Conservation (phyloP, 2,329 filamentous ascomycete genomes). For the Sarocladiaceae sp. region DNA sequence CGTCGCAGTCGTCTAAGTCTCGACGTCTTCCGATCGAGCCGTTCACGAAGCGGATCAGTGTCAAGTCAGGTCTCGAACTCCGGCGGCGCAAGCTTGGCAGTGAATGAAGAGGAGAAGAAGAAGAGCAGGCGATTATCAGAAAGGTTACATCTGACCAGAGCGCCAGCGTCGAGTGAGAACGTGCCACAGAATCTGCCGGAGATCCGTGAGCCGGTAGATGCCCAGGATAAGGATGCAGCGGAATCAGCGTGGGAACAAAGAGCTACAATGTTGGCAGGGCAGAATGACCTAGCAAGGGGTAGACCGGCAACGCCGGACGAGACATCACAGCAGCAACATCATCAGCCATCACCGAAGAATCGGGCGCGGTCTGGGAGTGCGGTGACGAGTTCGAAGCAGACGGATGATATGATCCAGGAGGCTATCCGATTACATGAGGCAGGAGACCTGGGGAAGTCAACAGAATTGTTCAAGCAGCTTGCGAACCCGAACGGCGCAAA, state of each 20-base stretch:
- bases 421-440: conserved; percentile 91
- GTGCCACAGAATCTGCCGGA: conserved; percentile 77
- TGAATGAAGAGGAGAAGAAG: conserved; percentile 25
- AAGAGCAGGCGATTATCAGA: conserved; percentile 55
- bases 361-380: conserved; percentile 13
- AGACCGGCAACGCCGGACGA: conserved; percentile 29
- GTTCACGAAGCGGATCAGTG: conserved; percentile 45
- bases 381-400: conserved; percentile 44
- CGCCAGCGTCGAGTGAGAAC: conserved; percentile 61
- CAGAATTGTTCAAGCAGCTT: conserved; percentile 77
- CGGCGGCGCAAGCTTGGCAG: neutral
- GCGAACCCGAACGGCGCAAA: conserved; percentile 82
- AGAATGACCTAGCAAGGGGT: conserved; percentile 46
- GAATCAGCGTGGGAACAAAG: conserved; percentile 89
- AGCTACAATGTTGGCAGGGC: conserved; percentile 79
- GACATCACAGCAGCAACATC: conserved; percentile 11
- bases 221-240: conserved; percentile 36
- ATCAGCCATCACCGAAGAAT: conserved; percentile 22
- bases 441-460: conserved; percentile 74
- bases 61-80: conserved; percentile 31
- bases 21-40: conserved; percentile 39
- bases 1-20: conserved; percentile 36
- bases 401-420: conserved; percentile 77
- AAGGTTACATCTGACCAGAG: conserved; percentile 62
- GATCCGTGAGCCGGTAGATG: conserved; percentile 44